These are phyloP conservation scores for Setomelanomma holmii DNA, from an alignment of 2,329 filamentous ascomycete species.

Conservation along the genomic window DNA sequence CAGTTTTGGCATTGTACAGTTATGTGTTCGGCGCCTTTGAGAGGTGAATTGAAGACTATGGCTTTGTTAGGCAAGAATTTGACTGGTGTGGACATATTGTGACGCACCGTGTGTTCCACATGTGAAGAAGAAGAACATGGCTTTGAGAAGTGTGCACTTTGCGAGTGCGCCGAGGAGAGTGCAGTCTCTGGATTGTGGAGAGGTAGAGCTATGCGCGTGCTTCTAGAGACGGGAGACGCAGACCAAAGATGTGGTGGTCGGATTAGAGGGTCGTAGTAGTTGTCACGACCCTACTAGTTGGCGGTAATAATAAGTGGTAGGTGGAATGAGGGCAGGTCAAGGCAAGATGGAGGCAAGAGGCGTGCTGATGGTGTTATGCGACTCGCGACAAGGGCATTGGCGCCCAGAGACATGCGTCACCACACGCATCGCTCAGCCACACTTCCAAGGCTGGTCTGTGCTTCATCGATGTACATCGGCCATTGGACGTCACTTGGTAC, in stretches of 20 bases:
- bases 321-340: no score
- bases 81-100: background rate
- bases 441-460: background rate
- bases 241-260: background rate
- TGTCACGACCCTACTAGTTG: no score
- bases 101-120: conserved; percentile 58
- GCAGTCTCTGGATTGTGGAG: background rate
- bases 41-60: conserved; percentile 54
- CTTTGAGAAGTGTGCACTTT: conserved; percentile 5
- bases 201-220: no score
- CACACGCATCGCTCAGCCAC: conserved; percentile 2
- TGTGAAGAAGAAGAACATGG: conserved; percentile 59
- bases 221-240: no score
- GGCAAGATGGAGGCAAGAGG: background rate
- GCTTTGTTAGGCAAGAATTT: background rate
- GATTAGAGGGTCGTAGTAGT: no score
- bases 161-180: conserved; percentile 1
- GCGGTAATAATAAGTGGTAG: no score
- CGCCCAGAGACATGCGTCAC: conserved; percentile 8
- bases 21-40: conserved; percentile 58
- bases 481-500: background rate
- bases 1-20: conserved; percentile 61
- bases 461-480: background rate
- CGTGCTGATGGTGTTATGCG: background rate
- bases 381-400: conserved; percentile 2